Evolutionary conservation across 2,329 filamentous ascomycete genomes (phyloP), one percentile per base, ranked within the genome.

Genomic region (Fusarium austroafricanum): DNA sequence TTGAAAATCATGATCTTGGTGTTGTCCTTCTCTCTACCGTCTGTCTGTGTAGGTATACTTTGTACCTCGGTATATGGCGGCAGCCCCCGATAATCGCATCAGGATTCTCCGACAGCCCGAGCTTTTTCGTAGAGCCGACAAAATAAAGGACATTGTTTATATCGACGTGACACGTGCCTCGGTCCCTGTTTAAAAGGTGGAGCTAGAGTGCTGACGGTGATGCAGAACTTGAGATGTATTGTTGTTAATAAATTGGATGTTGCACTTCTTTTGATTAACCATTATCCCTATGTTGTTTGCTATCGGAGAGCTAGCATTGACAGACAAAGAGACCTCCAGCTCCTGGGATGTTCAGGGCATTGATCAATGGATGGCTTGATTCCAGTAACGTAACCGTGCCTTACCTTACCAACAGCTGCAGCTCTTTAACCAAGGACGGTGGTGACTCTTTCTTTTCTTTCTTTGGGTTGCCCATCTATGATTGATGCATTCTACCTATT

Each of bases 71-170:
- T 44, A 70, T 33, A 52, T 53, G 52, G 50, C 63, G 61, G 55
- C 35, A 53, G 59, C 45, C 64, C 65, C 69, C 68, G 66, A 59
- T 67, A 65, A 57, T 63, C 56, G 66, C 56, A 65, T 69, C 44
- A 61, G 44, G 28, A 60, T 62, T 43, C 20, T 60, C 44, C 65
- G 61, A 61, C 26, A 31, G 49, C 21, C 56, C 42, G 38, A 35
- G 10, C 21, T 18, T 29, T 29, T 26, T 39, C 47, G 18, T 51
- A 56, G 53, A 58, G 57, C 50, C 47, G 4, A 26, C 26, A 26
- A 26, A 63, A 62, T 64, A 67, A 64, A 70, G 52, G 66, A 66
- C 62, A 56, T 63, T 45, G 20, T 14, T 28, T 21, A 21, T 31
- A 21, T n/a, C 17, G 28, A 10, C n/a, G 21, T 29, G 18, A 28